Conservation (phyloP, 495 filamentous ascomycete genomes). For the Cercophora sp. region DNA sequence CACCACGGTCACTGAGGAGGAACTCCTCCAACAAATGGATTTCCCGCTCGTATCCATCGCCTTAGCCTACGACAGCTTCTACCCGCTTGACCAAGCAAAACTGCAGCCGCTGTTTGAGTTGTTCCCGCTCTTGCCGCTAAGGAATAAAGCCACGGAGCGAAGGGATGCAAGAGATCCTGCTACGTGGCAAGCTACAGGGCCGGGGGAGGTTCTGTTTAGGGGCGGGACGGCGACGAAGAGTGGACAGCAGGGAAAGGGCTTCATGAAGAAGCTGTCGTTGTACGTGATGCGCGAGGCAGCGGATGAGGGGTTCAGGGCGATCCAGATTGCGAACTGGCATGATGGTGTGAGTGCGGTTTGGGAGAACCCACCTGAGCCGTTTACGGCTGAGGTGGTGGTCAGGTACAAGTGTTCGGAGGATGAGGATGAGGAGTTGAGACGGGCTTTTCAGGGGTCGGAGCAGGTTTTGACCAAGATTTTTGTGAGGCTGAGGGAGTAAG, state of each 20-base stretch:
- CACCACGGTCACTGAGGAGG: slow-evolving; percentile 3
- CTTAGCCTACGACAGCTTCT: slow-evolving; percentile 34
- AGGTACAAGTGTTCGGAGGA: not conserved
- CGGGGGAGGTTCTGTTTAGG: slow-evolving; percentile 34
- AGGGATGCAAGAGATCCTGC: slow-evolving; percentile 10
- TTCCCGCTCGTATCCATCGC: slow-evolving; percentile 41
- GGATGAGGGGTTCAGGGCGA: not conserved
- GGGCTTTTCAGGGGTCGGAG: not conserved
- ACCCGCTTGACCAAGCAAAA: slow-evolving; percentile 18
- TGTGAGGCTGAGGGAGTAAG: not conserved
- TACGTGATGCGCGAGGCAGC: slow-evolving; percentile 33
- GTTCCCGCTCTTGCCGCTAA: not conserved
- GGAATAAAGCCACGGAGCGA: not conserved
- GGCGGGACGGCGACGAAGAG: slow-evolving; percentile 36
- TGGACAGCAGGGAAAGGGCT: slow-evolving; percentile 30
- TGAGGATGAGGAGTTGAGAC: slow-evolving; percentile 5
- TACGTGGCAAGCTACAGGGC: slow-evolving; percentile 23
- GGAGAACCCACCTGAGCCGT: not conserved
- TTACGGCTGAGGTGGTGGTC: not conserved
- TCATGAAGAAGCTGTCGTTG: slow-evolving; percentile 35
- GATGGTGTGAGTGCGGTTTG: not conserved
- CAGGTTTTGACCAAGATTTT: not conserved
- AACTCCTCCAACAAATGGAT: slow-evolving; percentile 36
- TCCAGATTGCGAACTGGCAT: not conserved
- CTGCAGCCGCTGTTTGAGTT: slow-evolving; percentile 9